A percentile compares a stretch with the other conserved stretches of the same genome.
phyloP scores from a whole-genome alignment of 352 stramenopile species.

The Pythium plurisporium region DNA sequence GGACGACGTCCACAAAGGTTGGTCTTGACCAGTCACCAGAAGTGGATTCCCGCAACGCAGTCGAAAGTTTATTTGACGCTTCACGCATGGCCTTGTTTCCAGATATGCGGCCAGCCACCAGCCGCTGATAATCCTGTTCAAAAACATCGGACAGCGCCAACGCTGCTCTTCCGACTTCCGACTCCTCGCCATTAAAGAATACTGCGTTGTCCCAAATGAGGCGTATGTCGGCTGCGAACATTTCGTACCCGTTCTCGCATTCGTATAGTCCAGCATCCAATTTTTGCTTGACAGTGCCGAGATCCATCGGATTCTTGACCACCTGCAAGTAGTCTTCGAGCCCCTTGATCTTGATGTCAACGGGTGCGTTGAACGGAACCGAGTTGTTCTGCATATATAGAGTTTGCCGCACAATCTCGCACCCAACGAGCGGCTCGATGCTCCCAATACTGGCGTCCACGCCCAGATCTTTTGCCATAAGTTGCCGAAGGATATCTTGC shows the following conservation, averaged over 20 bases:
- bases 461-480: constrained; percentile 77
- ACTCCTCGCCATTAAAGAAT: constrained; percentile 77
- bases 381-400: constrained; percentile 81
- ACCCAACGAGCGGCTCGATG: constrained; percentile 68
- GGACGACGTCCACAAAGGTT: constrained; percentile 52
- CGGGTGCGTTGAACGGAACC: constrained; percentile 74
- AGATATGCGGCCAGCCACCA: constrained; percentile 52
- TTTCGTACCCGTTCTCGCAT: constrained; percentile 42
- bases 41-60: not conserved
- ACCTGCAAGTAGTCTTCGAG: constrained; percentile 85
- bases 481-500: constrained; percentile 78
- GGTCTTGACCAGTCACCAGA: constrained; percentile 27
- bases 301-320: constrained; percentile 89
- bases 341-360: constrained; percentile 71
- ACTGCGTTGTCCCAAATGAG: constrained; percentile 83
- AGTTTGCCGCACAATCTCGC: constrained; percentile 77
- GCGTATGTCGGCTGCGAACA: constrained; percentile 72
- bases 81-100: constrained; percentile 57
- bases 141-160: constrained; percentile 76
- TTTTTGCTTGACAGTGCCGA: constrained; percentile 82
- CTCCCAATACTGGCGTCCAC: constrained; percentile 71
- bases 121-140: constrained; percentile 76
- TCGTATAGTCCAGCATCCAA: constrained; percentile 77
- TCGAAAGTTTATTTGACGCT: constrained; percentile 22
- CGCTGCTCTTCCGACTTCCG: constrained; percentile 61